These are phyloP conservation scores for Linnemannia elongata DNA, from an alignment of 192 early-diverging fungal species.

Conservation along the genomic window DNA sequence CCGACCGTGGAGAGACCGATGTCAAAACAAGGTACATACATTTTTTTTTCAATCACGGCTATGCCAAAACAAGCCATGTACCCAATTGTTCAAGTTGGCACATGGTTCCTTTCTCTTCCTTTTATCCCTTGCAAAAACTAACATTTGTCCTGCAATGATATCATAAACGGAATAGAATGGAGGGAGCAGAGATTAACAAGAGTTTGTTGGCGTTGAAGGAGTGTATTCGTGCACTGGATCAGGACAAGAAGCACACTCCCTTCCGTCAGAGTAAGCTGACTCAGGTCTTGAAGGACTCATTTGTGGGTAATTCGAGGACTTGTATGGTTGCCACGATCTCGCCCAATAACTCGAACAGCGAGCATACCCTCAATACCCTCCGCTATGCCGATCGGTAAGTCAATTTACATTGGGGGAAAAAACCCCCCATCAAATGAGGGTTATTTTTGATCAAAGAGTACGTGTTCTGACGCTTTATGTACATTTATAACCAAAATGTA, in stretches of 20 bases:
- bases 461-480: not conserved
- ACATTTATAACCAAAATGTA: not conserved
- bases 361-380: constrained; percentile 97
- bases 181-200: constrained; percentile 99
- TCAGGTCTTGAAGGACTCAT: constrained; percentile 97
- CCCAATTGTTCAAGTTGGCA: not conserved
- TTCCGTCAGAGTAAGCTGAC: constrained; percentile 98
- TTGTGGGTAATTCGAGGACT: constrained; percentile 96
- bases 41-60: not conserved
- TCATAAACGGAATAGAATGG: constrained; percentile 75
- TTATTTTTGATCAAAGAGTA: not conserved
- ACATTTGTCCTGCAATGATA: not conserved
- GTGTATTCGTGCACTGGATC: constrained; percentile 97
- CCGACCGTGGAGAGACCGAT: constrained; percentile 95
- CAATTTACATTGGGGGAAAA: not conserved
- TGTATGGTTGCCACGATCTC: constrained; percentile 99
- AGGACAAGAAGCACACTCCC: constrained; percentile 95
- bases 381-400: constrained; percentile 92
- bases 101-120: not conserved
- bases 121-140: not conserved
- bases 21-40: constrained; percentile 83
- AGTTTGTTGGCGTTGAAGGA: constrained; percentile 97
- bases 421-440: not conserved
- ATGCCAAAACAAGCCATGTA: no score
- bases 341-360: constrained; percentile 94